These are phyloP conservation scores for Suhomyces pyralidae DNA, from an alignment of 805 yeast species.

Conservation along the genomic window DNA sequence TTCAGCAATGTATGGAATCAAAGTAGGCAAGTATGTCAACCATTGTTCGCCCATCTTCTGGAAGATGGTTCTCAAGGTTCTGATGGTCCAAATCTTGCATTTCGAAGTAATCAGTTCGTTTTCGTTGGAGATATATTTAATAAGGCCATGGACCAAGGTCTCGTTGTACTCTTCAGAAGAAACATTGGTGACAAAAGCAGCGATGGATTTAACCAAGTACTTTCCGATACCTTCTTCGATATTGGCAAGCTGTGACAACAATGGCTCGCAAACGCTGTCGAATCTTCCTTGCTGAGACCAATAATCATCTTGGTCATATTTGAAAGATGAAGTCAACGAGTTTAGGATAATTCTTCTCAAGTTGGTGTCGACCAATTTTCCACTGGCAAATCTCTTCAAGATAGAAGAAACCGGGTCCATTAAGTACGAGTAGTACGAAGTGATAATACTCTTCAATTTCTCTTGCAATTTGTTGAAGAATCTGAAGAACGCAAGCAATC, in stretches of 20 bases:
- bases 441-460: constrained; percentile 78
- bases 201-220: constrained; percentile 73
- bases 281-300: constrained; percentile 90
- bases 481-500: constrained; percentile 74
- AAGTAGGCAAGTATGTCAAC: constrained; percentile 86
- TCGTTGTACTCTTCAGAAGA: constrained; percentile 71
- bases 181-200: constrained; percentile 68
- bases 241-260: constrained; percentile 62
- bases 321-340: constrained; percentile 77
- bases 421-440: constrained; percentile 82
- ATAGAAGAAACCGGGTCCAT: constrained; percentile 66
- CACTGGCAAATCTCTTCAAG: constrained; percentile 47
- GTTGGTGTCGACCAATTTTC: constrained; percentile 42
- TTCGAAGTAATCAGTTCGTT: constrained; percentile 55
- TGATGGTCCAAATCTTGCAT: constrained; percentile 81
- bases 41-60: constrained; percentile 93
- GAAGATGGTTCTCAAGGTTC: constrained; percentile 75
- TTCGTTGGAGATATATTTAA: constrained; percentile 36
- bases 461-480: constrained; percentile 85
- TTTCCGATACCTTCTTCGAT: constrained; percentile 77
- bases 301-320: constrained; percentile 87
- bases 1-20: constrained; percentile 95
- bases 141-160: constrained; percentile 45
- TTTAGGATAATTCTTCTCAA: constrained; percentile 71
- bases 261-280: constrained; percentile 60